Conservation (phyloP, 306 rosid genomes). For the Mimosa pudica region DNA sequence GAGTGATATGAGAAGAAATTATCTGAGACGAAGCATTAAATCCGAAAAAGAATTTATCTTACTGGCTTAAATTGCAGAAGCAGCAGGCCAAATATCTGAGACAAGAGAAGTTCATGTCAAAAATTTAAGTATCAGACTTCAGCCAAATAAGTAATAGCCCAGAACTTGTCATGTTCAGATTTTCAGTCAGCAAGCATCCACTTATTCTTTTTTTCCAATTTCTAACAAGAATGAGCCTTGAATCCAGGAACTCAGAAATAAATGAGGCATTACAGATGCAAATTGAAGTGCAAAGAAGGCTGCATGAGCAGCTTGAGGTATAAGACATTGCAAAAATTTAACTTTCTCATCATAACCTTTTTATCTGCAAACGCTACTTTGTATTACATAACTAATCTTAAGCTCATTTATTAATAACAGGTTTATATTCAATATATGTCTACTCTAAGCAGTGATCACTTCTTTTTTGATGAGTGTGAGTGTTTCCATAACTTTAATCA, state of each 20-base stretch:
- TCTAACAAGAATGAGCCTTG: constrained; percentile 29
- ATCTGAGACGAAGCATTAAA: background rate
- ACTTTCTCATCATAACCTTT: background rate
- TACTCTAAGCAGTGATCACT: background rate
- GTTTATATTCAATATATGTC: background rate
- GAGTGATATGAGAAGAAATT: background rate
- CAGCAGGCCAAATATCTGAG: constrained; percentile 52
- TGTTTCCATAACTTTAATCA: constrained; percentile 36
- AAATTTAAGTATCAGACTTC: constrained; percentile 58
- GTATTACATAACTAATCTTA: background rate
- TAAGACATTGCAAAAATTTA: constrained; percentile 2
- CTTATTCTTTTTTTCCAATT: background rate
- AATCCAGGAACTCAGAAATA: constrained; percentile 64
- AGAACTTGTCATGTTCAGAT: background rate
- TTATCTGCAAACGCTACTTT: no score
- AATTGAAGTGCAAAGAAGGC: constrained; percentile 85
- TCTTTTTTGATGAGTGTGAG: constrained; percentile 2
- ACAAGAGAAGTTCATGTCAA: constrained; percentile 57
- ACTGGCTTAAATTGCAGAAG: constrained; percentile 38
- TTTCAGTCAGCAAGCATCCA: constrained; percentile 8
- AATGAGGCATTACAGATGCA: constrained; percentile 81
- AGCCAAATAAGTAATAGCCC: constrained; percentile 67
- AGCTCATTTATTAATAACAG: background rate
- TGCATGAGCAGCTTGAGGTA: constrained; percentile 94
- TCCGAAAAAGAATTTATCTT: constrained; percentile 27